Evolutionary conservation across 2,329 filamentous ascomycete genomes (phyloP).

Genomic region (Aspergillus thermomutatus): DNA sequence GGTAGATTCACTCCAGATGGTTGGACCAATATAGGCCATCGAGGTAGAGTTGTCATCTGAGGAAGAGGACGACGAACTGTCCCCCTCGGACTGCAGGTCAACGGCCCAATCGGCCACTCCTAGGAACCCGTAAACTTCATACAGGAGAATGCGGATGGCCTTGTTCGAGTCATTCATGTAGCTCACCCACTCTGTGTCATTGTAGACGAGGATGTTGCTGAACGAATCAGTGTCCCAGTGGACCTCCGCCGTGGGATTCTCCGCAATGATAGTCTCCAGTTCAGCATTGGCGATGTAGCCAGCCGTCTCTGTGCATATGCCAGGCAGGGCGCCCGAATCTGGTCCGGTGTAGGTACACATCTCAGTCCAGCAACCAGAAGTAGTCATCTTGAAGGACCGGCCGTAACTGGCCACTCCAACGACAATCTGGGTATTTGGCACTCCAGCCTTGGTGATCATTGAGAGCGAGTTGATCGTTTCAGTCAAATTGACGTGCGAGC

Average conservation of each 20-base stretch:
- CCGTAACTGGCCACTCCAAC: constrained; percentile 34
- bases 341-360: constrained; percentile 31
- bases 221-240: no score
- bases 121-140: constrained; percentile 2
- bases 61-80: neutral
- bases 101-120: neutral
- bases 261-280: no score
- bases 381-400: constrained; percentile 29
- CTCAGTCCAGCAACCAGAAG: constrained; percentile 24
- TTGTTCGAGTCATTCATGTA: constrained; percentile 5
- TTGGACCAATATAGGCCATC: neutral
- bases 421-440: constrained; percentile 22
- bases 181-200: constrained; percentile 6
- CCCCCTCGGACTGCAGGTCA: neutral
- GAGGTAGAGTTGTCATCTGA: no score
- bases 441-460: constrained; percentile 19
- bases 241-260: no score
- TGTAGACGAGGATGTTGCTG: constrained; percentile 6
- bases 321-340: constrained; percentile 25
- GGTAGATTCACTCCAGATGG: neutral
- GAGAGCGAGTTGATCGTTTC: constrained; percentile 32
- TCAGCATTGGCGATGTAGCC: constrained; percentile 40
- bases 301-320: constrained; percentile 32
- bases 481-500: constrained; percentile 39
- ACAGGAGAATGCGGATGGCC: neutral